Evolutionary conservation across 805 yeast species (phyloP), one percentile per base, ranked within the genome.

Genomic region (Wickerhamomyces silvicola): DNA sequence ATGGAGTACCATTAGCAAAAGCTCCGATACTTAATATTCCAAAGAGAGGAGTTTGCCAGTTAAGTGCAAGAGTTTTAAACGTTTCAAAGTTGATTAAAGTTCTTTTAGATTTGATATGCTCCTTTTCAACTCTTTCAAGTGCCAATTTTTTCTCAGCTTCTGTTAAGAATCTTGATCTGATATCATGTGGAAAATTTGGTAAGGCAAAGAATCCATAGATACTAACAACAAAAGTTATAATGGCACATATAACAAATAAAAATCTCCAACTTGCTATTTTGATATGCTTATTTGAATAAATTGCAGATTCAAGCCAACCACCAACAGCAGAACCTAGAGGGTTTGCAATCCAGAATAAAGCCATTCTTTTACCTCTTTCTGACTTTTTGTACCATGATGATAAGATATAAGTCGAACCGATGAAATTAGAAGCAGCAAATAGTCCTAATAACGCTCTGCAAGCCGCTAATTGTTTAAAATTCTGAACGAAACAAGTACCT

Each of bases 181-280:
- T 23, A 10, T 35, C 28, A 19, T 19, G 30, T 15, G 50, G 46
- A 11, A 38, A 30, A 41, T 66, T 70, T 7, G 74, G 73, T 37
- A 68, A 61, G 16, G 58, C 54, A n/a, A 68, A 25, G 24, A 57
- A 47, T 2, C 73, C 73, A 39, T 57, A 62, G 4, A 64, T 12
- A 6, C 60, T 60, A 23, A 68, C 59, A 1, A 69, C 68, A 10
- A 66, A 39, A 4, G 71, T 64, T 30, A 66, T 48, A 15, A 60
- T 35, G 32, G 66, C 65, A 45, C 66, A 70, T 31, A 67, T 59
- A 21, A 68, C 62, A 41, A 62, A 67, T 17, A 65, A 47, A 69
- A 70, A 64, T 40, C 56, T 48, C 70, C 70, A 56, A 38, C 78
- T 64, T 2, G 75, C 75, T 10, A 56, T 58, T 24, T 45, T 54